Evolutionary conservation across 257 asterid species (phyloP), one percentile per base, ranked within the genome.

Genomic region (Misopates orontium): DNA sequence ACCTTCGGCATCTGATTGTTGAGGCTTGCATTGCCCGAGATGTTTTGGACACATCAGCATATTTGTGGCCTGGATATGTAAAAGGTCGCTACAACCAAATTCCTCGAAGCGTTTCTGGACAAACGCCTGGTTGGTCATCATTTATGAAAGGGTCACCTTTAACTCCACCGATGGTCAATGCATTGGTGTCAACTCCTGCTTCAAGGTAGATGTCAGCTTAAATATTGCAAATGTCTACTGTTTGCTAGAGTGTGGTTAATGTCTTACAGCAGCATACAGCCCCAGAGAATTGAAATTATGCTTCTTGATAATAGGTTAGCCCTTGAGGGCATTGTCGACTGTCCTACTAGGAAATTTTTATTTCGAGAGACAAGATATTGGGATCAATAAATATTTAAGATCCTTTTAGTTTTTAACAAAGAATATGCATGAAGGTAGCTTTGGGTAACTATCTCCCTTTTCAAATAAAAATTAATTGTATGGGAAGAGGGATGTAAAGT

Each of bases 11-110:
- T 83, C 77, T 94, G 75, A 85, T 94, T 74, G 96, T 90, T 31
- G 99, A 94, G 82, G 96, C 95, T 61, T 94, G 99, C 78, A 88
- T 94, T 75, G 97, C 99, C 59, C 83, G 99, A 77, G 83, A 90
- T 77, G 69, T 94, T 63, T 76, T 94, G 88, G 96, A 90, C 66
- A 90, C 95, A 44, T 88, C 96, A 40, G 92, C 99, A 51, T 94
- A 94, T 80, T 57, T 76, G 75, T 94, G 99, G 97, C 96, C 96
- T 45, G 96, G 99, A 72, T 94, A 94, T 76, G 96, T 94, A 60
- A 88, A 84, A 77, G 91, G 96, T 60, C 90, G 75, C 64, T 69
- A 86, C 73, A 85, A 83, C 74, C 95, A 90, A 78, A 79, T 88
- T 61, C 96, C 96, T 67, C 86, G 89, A 66, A 85, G 77, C 69